Percentiles rank a stretch among this genome's conserved stretches.
phyloP scores from a whole-genome alignment of 2,329 filamentous ascomycete species.

The Penicillium carneum region DNA sequence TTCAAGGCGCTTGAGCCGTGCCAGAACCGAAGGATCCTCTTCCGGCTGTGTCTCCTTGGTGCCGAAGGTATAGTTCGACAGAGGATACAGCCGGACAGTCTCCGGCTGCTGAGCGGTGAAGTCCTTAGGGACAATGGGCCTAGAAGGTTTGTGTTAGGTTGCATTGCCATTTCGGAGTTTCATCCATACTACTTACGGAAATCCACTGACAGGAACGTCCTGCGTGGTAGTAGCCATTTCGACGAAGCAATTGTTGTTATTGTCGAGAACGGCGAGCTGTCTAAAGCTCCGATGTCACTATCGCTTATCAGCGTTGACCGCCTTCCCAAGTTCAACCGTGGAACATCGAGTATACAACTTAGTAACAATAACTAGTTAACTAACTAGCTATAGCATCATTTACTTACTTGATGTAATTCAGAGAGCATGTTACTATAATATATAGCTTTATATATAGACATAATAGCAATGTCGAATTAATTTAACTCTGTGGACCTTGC shows the following conservation, averaged over 20 bases:
- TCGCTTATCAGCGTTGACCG: constrained; percentile 6
- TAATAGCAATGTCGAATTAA: too few species aligned
- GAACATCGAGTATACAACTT: neutral
- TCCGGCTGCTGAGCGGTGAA: constrained; percentile 90
- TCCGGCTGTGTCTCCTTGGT: constrained; percentile 98
- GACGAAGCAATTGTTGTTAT: neutral
- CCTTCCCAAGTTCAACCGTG: neutral
- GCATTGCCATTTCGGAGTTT: neutral
- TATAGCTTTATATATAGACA: too few species aligned
- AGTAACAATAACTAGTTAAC: too few species aligned
- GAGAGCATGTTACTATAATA: neutral
- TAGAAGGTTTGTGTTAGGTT: constrained; percentile 39
- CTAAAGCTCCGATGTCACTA: neutral
- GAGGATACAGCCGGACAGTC: constrained; percentile 88
- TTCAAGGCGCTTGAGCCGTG: constrained; percentile 89
- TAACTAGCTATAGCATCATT: too few species aligned
- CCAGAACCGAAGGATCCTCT: constrained; percentile 93
- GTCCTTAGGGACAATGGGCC: constrained; percentile 76
- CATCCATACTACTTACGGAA: constrained; percentile 55
- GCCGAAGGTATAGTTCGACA: constrained; percentile 98
- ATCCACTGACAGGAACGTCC: neutral
- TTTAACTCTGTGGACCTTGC: too few species aligned
- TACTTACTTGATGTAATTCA: too few species aligned
- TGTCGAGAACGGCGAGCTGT: neutral
- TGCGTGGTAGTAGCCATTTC: constrained; percentile 2